Evolutionary conservation across 768 basidiomycete genomes (phyloP).

Genomic region (Russula olivacea): DNA sequence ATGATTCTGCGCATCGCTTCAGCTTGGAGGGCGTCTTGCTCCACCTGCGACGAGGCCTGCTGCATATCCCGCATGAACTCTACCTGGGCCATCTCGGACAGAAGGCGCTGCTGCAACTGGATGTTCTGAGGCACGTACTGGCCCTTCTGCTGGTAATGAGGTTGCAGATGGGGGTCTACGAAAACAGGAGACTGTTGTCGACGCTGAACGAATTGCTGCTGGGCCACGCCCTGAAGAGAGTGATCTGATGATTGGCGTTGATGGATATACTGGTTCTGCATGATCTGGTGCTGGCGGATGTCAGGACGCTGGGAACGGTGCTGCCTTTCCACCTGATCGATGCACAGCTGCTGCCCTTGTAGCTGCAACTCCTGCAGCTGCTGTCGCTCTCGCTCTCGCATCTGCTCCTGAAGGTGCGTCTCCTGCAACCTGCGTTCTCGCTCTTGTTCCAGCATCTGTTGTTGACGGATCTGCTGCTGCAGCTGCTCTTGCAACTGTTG

Average conservation of each 20-base stretch:
- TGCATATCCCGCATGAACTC: conserved; percentile 64
- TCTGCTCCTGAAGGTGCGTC: conserved; percentile 53
- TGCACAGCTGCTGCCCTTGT: conserved; percentile 25
- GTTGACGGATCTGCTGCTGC: conserved; percentile 24
- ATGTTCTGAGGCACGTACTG: conserved; percentile 56
- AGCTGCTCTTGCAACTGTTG: conserved; percentile 32
- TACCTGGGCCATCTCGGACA: conserved; percentile 70
- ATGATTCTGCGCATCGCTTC: conserved; percentile 88
- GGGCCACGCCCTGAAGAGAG: conserved; percentile 44
- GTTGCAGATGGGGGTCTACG: conserved; percentile 28
- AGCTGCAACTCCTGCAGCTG: conserved; percentile 31
- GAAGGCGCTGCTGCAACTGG: conserved; percentile 66
- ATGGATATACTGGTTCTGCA: conserved; percentile 33
- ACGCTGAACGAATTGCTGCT: conserved; percentile 40
- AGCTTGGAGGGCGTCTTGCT: conserved; percentile 63
- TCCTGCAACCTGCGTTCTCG: conserved; percentile 62
- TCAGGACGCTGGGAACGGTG: conserved; percentile 25
- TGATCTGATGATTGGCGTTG: conserved; percentile 41
- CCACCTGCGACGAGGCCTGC: conserved; percentile 50
- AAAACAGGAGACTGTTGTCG: conserved; percentile 38
- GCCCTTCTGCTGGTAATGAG: conserved; percentile 47
- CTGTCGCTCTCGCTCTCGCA: conserved; percentile 38
- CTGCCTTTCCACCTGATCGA: conserved; percentile 24
- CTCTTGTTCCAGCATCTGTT: conserved; percentile 51
- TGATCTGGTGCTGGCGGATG: conserved; percentile 24